A percentile compares a stretch with the other conserved stretches of the same genome.
Evolutionary conservation across 2,329 filamentous ascomycete species (phyloP).

Genomic region (Sclerotinia trifoliorum): DNA sequence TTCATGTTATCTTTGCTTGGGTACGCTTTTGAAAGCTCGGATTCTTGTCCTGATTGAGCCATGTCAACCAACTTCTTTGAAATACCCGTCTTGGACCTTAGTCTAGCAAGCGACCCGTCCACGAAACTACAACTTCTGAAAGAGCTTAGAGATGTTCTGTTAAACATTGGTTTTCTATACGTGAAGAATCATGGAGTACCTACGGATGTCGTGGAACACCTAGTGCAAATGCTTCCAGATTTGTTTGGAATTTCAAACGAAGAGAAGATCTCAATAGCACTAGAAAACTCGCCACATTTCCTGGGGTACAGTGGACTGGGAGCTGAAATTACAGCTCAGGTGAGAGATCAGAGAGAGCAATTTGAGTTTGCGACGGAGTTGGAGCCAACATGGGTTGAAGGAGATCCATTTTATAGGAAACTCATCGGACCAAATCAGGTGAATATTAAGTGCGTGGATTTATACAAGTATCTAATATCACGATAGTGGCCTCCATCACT

Average conservation of each 20-base stretch:
- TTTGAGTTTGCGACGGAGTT: conserved; percentile 23
- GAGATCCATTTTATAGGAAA: conserved; percentile 19
- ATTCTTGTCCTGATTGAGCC: not conserved
- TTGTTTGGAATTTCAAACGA: conserved; percentile 5
- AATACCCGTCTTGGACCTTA: conserved; percentile 17
- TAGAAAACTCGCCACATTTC: conserved; percentile 18
- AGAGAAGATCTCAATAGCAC: conserved; percentile 2
- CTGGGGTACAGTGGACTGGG: conserved; percentile 18
- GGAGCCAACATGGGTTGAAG: conserved; percentile 7
- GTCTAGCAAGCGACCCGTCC: conserved; percentile 4
- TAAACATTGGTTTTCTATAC: conserved; percentile 19
- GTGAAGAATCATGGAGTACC: conserved; percentile 15
- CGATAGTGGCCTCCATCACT: conserved; percentile 12
- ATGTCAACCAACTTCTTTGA: conserved; percentile 18
- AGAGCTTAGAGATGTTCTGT: conserved; percentile 15
- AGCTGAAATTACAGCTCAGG: conserved; percentile 14
- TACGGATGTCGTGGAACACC: not conserved
- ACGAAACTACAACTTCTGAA: conserved; percentile 14
- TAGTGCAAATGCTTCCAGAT: conserved; percentile 9
- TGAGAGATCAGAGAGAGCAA: conserved; percentile 18
- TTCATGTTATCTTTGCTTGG: not conserved
- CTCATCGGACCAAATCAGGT: conserved; percentile 19
- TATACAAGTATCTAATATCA: not conserved
- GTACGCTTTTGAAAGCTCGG: too few species aligned
- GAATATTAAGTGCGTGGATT: not conserved